These are phyloP conservation scores for Stromatinia cepivora DNA, from an alignment of 2,329 filamentous ascomycete species.

Conservation along the genomic window DNA sequence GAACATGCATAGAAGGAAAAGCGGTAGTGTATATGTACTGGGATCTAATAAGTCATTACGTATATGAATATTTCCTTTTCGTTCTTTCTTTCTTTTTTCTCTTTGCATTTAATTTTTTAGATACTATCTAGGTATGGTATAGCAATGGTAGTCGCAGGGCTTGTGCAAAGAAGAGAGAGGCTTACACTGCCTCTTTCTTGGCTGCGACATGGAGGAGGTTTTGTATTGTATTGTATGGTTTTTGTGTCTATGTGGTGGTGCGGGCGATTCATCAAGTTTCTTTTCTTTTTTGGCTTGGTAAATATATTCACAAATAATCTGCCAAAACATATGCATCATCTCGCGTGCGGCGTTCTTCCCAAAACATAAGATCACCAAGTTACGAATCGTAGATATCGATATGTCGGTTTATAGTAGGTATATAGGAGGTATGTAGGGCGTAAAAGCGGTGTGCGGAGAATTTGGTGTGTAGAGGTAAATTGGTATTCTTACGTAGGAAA, in stretches of 20 bases:
- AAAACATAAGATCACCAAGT: neutral
- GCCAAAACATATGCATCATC: neutral
- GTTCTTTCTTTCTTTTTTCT: neutral
- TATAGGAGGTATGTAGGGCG: neutral
- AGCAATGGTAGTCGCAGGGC: neutral
- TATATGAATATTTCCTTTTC: neutral
- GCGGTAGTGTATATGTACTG: neutral
- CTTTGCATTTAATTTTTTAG: neutral
- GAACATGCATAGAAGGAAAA: neutral
- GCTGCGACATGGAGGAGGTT: neutral
- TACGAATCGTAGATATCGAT: neutral
- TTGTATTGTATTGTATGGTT: neutral
- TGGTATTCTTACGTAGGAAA: neutral
- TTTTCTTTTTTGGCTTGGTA: neutral
- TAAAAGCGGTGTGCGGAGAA: neutral
- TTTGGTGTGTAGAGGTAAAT: neutral
- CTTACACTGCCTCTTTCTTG: neutral
- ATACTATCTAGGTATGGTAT: neutral
- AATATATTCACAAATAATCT: too few species aligned
- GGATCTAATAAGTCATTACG: neutral
- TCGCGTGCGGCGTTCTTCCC: slow-evolving; percentile 7
- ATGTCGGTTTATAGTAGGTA: too few species aligned
- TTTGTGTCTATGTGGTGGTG: neutral
- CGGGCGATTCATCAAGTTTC: neutral
- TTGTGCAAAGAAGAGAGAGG: neutral